Conservation (phyloP, 306 rosid species). For the Alnus glutinosa region DNA sequence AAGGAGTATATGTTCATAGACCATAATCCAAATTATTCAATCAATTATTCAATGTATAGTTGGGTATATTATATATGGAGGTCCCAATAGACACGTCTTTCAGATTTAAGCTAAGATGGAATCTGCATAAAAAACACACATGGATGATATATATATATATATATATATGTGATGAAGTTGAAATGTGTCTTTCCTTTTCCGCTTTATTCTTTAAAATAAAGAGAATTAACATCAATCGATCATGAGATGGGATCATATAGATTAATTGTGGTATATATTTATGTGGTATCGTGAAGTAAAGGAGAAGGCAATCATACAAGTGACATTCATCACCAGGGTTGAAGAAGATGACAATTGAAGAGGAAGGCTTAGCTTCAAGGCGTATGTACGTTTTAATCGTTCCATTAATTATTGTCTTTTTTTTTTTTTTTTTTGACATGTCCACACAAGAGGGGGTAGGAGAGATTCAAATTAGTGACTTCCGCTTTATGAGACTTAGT, state of each 20-base stretch:
- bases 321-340: too few species aligned
- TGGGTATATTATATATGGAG: neutral
- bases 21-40: neutral
- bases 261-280: neutral
- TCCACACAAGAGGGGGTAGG: too few species aligned
- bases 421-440: too few species aligned
- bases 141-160: too few species aligned
- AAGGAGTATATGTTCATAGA: neutral
- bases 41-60: neutral
- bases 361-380: too few species aligned
- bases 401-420: too few species aligned
- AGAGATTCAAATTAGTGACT: too few species aligned
- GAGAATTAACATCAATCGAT: neutral
- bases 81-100: neutral
- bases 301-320: neutral
- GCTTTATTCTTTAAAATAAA: neutral
- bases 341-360: too few species aligned
- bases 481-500: too few species aligned
- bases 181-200: neutral
- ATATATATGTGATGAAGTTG: neutral
- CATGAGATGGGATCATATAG: neutral
- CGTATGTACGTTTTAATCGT: too few species aligned
- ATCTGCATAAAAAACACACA: neutral
- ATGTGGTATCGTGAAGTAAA: neutral
- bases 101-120: neutral